phyloP scores from a whole-genome alignment of 2,329 filamentous ascomycete species.

The Chaetomium olivaceum region DNA sequence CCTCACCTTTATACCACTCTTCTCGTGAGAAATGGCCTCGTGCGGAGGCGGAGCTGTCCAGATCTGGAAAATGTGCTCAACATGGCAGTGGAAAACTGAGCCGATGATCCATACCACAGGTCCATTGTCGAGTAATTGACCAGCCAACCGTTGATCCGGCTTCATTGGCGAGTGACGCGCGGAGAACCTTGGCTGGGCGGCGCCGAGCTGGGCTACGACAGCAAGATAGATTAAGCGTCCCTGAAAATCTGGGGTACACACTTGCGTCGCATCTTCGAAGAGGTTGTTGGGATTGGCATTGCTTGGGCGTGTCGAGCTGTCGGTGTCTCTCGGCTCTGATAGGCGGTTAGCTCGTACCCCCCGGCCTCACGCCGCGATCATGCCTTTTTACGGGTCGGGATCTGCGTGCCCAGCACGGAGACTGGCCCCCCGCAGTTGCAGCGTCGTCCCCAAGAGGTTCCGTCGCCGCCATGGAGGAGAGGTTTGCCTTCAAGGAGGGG shows the following conservation, averaged over 20 bases:
- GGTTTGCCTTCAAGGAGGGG: background rate
- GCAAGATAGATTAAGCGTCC: conserved; percentile 27
- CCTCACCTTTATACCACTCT: conserved; percentile 4
- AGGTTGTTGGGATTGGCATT: background rate
- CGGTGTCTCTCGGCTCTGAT: background rate
- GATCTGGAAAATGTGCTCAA: conserved; percentile 23
- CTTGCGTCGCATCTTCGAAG: background rate
- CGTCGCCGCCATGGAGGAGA: conserved; percentile 2
- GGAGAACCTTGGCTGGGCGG: conserved; percentile 14
- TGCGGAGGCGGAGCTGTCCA: background rate
- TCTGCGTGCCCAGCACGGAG: conserved; percentile 23
- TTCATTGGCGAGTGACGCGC: conserved; percentile 19
- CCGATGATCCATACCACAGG: conserved; percentile 27
- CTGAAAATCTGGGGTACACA: conserved; percentile 27
- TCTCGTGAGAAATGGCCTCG: conserved; percentile 3
- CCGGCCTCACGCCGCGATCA: conserved; percentile 10
- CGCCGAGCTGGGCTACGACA: conserved; percentile 11
- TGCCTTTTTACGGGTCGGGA: conserved; percentile 26
- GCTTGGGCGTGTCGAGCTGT: background rate
- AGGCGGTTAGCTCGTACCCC: background rate
- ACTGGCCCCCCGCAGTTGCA: conserved; percentile 27
- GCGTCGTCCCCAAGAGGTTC: conserved; percentile 18
- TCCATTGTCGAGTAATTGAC: conserved; percentile 20
- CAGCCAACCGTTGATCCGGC: conserved; percentile 16
- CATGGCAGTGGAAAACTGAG: conserved; percentile 24